These are phyloP conservation scores for Candida hispaniensis DNA, from an alignment of 805 yeast species.

Conservation along the genomic window DNA sequence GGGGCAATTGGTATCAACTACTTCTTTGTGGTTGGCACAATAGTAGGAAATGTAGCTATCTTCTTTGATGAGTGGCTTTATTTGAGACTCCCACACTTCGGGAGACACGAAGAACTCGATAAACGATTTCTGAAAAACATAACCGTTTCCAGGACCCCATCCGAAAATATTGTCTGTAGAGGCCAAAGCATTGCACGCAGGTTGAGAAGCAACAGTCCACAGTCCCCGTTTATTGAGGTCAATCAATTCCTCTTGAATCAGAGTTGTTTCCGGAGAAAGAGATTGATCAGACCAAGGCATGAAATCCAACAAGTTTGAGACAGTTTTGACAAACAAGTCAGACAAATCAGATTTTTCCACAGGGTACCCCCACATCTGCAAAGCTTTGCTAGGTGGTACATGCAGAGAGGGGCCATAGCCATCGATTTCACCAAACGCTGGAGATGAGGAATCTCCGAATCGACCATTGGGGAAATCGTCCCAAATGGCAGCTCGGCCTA, in stretches of 20 bases:
- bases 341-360: conserved; percentile 47
- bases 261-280: conserved; percentile 76
- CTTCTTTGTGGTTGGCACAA: conserved; percentile 47
- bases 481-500: conserved; percentile 91
- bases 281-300: conserved; percentile 91
- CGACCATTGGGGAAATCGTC: conserved; percentile 95
- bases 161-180: conserved; percentile 86
- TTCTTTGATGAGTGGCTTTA: conserved; percentile 43
- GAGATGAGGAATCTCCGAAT: conserved; percentile 89
- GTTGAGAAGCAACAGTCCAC: conserved; percentile 92
- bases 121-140: conserved; percentile 85
- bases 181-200: conserved; percentile 71
- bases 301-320: conserved; percentile 62
- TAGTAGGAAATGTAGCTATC: conserved; percentile 64
- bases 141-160: conserved; percentile 92
- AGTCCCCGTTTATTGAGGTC: conserved; percentile 62
- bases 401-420: conserved; percentile 93
- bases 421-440: conserved; percentile 96
- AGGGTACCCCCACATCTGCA: conserved; percentile 74
- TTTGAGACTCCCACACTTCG: conserved; percentile 48
- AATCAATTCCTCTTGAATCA: conserved; percentile 84
- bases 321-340: conserved; percentile 55
- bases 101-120: conserved; percentile 80
- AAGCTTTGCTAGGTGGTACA: conserved; percentile 55
- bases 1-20: conserved; percentile 51